A percentile compares a stretch with the other conserved stretches of the same genome.
Evolutionary conservation across 495 filamentous ascomycete species (phyloP).

Genomic region (Penicillium verhagenii): DNA sequence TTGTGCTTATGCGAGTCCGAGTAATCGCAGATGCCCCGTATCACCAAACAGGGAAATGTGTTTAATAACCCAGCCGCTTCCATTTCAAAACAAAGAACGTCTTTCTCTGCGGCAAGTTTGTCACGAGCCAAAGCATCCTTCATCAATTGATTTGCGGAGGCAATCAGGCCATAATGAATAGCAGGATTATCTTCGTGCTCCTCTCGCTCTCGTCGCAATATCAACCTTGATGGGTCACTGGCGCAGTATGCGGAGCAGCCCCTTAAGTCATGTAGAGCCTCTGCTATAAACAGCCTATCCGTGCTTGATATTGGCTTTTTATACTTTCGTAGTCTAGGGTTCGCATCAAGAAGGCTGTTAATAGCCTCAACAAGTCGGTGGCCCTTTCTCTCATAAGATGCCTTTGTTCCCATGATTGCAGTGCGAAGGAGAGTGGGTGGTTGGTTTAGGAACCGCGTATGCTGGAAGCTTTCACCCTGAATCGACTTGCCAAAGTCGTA

Average conservation of each 20-base stretch:
- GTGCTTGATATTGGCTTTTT: slow-evolving; percentile 22
- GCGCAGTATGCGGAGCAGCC: slow-evolving; percentile 26
- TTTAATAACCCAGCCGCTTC: slow-evolving; percentile 43
- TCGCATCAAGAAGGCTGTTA: slow-evolving; percentile 11
- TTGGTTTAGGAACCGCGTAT: slow-evolving; percentile 34
- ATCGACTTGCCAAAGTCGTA: slow-evolving; percentile 36
- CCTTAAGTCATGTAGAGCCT: slow-evolving; percentile 23
- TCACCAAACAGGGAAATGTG: slow-evolving; percentile 33
- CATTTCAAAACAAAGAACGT: slow-evolving; percentile 41
- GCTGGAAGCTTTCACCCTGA: slow-evolving; percentile 11
- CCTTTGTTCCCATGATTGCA: slow-evolving; percentile 14
- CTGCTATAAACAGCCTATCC: slow-evolving; percentile 35
- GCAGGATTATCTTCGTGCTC: slow-evolving; percentile 24
- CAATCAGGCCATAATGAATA: slow-evolving; percentile 30
- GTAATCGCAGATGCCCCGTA: slow-evolving; percentile 22
- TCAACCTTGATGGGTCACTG: slow-evolving; percentile 19
- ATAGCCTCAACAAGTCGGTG: slow-evolving; percentile 25
- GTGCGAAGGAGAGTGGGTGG: slow-evolving; percentile 24
- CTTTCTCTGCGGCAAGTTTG: slow-evolving; percentile 26
- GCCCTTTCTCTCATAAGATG: slow-evolving; percentile 11
- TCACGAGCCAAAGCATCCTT: slow-evolving; percentile 28
- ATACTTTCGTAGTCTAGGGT: slow-evolving; percentile 13
- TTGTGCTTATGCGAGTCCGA: slow-evolving; percentile 3
- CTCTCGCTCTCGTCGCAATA: slow-evolving; percentile 22
- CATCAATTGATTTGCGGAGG: slow-evolving; percentile 27